Evolutionary conservation across 2,329 filamentous ascomycete genomes (phyloP), one percentile per base, ranked within the genome.

Genomic region (Fusarium nodosum): DNA sequence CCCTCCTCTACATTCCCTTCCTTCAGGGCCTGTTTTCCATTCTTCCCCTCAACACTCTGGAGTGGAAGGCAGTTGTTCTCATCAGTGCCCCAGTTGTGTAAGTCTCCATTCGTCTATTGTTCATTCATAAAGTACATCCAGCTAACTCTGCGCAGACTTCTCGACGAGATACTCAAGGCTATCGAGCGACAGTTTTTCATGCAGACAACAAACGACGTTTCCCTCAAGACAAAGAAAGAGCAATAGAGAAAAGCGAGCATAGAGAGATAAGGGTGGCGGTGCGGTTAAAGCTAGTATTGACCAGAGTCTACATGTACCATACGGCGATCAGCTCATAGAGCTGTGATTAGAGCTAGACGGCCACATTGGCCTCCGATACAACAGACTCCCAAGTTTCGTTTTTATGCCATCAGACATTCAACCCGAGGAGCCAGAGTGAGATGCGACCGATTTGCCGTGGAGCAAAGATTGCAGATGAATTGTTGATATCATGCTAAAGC

Each of bases 11-110:
- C 82, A 91, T 91, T 4, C 96, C 97, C 0, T 89, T 97, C 82
- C 82, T 99, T 62, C 95, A 97, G 82, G 85, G 84, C 10, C 83
- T 99, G 62, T 99, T 99, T 83, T 93, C 92, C 38, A 98, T 99
- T 70, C 82, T 97, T 68, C 94, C 96, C 12, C 82, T 99, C 72
- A 91, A 95, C 77, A 88, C 87, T 88, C 85, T 82, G 22, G 96
- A 99, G 82, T 99, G 96, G 96, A 90, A 93, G 82, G 94, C 97
- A 20, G 96, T 99, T 47, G 77, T 97, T 68, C 80, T 85, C 33
- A 96, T 98, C 77, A 97, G 94, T 80, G 90, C 90, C 20, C 96
- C 96, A 44, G 97, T 99, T 69, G 91, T 99, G 90, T 93, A 86
- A 91, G 93, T 87, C 26, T 30, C 15, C 26, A 2, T 15, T 9